Percentiles rank a stretch among this genome's conserved stretches.
phyloP scores from a whole-genome alignment of 805 yeast species.

The Ogataea trehaloabstinens region DNA sequence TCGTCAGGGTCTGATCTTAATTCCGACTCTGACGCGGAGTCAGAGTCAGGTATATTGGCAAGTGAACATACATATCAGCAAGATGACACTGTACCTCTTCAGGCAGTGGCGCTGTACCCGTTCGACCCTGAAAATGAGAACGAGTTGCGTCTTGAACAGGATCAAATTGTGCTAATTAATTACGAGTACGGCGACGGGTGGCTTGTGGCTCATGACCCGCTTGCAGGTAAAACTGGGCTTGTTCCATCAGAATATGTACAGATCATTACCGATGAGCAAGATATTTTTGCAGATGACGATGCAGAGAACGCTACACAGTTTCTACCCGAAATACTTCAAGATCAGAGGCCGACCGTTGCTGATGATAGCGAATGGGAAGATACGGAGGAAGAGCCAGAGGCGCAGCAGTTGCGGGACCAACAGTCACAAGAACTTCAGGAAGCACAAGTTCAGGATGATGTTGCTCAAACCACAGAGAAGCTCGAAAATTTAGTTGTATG shows the following conservation, averaged over 20 bases:
- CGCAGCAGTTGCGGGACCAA: not conserved
- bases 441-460: constrained; percentile 9
- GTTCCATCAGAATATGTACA: constrained; percentile 95
- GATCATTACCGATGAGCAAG: constrained; percentile 31
- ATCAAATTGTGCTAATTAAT: constrained; percentile 80
- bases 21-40: not conserved
- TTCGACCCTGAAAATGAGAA: constrained; percentile 93
- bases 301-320: constrained; percentile 44
- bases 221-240: constrained; percentile 78
- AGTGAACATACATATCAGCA: constrained; percentile 5
- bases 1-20: not conserved
- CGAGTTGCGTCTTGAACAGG: constrained; percentile 74
- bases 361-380: constrained; percentile 29
- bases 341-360: constrained; percentile 15
- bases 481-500: constrained; percentile 9
- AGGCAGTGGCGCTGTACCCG: constrained; percentile 84
- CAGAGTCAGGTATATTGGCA: not conserved
- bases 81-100: constrained; percentile 19
- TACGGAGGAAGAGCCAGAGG: constrained; percentile 18
- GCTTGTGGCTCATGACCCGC: constrained; percentile 87
- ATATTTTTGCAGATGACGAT: constrained; percentile 8
- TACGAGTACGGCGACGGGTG: constrained; percentile 98
- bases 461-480: constrained; percentile 5
- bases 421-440: not conserved
- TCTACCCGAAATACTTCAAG: constrained; percentile 33